phyloP scores from a whole-genome alignment of 1,284 basidiomycete genomes.

The Violaceomyces palustris region DNA sequence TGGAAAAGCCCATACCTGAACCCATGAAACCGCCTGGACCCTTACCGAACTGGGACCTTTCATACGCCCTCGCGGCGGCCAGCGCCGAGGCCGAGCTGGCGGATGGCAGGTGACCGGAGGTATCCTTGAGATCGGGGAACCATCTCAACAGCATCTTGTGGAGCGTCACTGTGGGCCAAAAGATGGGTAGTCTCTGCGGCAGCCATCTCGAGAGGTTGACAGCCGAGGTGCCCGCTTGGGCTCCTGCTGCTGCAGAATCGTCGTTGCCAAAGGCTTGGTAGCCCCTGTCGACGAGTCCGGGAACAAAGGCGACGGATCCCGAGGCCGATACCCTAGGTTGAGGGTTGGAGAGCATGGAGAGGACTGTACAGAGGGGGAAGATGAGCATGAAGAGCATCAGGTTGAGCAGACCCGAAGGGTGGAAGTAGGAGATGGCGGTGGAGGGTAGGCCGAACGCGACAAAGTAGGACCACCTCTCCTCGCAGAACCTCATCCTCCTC shows the following conservation, averaged over 20 bases:
- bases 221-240: not conserved
- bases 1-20: no score
- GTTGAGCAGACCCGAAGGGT: slow-evolving; percentile 48
- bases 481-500: slow-evolving; percentile 46
- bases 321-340: slow-evolving; percentile 34
- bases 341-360: slow-evolving; percentile 46
- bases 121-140: no score
- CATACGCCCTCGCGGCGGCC: no score
- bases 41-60: no score
- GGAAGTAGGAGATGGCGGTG: slow-evolving; percentile 49
- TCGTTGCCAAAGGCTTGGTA: slow-evolving; percentile 5
- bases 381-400: slow-evolving; percentile 51
- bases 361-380: slow-evolving; percentile 48
- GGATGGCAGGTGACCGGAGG: no score
- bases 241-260: no score
- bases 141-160: no score
- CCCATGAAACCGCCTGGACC: no score
- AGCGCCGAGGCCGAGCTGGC: no score
- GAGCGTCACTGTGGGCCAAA: slow-evolving; percentile 44
- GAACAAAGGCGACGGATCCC: slow-evolving; percentile 15
- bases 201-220: slow-evolving; percentile 30
- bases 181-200: slow-evolving; percentile 46
- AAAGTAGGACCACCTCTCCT: slow-evolving; percentile 50
- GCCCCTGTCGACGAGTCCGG: slow-evolving; percentile 7
- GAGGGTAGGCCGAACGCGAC: slow-evolving; percentile 49